Base-by-base conservation (phyloP, 2,329 filamentous ascomycete genomes). In the Pleomassaria siparia region DNA sequence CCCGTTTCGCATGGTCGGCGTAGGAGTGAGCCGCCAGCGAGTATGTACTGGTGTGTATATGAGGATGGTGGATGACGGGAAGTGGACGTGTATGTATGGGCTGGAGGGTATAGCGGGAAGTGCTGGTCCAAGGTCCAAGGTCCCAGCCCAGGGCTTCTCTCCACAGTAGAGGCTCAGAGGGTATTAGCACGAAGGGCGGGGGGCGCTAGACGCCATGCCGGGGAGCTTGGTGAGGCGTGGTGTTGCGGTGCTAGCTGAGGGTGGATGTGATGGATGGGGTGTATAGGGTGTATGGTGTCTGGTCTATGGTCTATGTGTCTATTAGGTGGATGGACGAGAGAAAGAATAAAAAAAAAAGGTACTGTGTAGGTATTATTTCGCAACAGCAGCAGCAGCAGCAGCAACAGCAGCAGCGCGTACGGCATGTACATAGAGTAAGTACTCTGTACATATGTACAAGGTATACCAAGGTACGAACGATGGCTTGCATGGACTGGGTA, bases 391-490 rank as follows among this genome's bases (percentile, higher is more conserved):
- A n/a, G n/a, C n/a, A n/a, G n/a, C n/a, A n/a, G n/a, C n/a, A n/a
- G n/a, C n/a, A n/a, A n/a, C n/a, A n/a, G n/a, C n/a, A n/a, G n/a
- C n/a, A n/a, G n/a, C 25, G 25, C 25, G 25, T 7, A 26, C 25
- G 25, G 25, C 25, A n/a, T n/a, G n/a, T n/a, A n/a, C n/a, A n/a
- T n/a, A n/a, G n/a, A n/a, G n/a, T n/a, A n/a, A n/a, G n/a, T n/a
- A n/a, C n/a, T n/a, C n/a, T n/a, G n/a, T n/a, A n/a, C n/a, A n/a
- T 13, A 48, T 52, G 50, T 41, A 50, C 50, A 50, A 42, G 56
- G 54, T 47, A 49, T 52, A 29, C n/a, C n/a, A n/a, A n/a, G n/a
- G n/a, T n/a, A n/a, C n/a, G n/a, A n/a, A 13, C 32, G 51, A 47
- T 51, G 51, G 56, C 52, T 49, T 56, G 54, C 56, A 58, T 43